A percentile compares a stretch with the other conserved stretches of the same genome.
Evolutionary conservation across 257 asterid species (phyloP).

Genomic region (Plantago elongata): DNA sequence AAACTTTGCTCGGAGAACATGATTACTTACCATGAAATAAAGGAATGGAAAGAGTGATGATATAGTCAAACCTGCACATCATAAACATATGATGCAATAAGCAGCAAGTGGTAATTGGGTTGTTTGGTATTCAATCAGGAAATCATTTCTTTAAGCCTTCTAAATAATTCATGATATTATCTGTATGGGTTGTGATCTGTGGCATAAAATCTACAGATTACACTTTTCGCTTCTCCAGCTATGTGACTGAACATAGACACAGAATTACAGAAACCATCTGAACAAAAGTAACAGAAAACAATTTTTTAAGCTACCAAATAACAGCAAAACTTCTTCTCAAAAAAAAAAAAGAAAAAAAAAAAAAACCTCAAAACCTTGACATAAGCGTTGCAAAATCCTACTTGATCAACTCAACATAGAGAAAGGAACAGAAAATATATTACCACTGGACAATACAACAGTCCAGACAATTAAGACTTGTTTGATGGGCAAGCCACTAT

Average conservation of each 20-base stretch:
- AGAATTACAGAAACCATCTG: too few species aligned
- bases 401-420: neutral
- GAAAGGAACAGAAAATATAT: neutral
- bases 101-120: too few species aligned
- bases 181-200: too few species aligned
- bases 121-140: too few species aligned
- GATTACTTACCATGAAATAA: slow-evolving; percentile 63
- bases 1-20: slow-evolving; percentile 1
- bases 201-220: too few species aligned
- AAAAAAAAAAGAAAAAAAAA: too few species aligned
- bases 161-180: too few species aligned
- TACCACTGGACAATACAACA: slow-evolving; percentile 40
- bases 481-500: slow-evolving; percentile 34
- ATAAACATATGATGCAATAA: neutral
- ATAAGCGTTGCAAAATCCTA: neutral
- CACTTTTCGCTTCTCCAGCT: too few species aligned
- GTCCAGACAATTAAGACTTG: slow-evolving; percentile 37
- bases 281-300: neutral
- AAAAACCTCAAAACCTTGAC: too few species aligned
- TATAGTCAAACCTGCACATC: slow-evolving; percentile 58
- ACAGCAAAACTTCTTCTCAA: neutral
- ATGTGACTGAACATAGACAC: too few species aligned
- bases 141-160: too few species aligned
- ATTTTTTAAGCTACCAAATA: too few species aligned
- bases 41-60: slow-evolving; percentile 80